Evolutionary conservation across 177 flowering plant species (phyloP), one percentile per base, ranked within the genome.

Genomic region (Telopea speciosissima): DNA sequence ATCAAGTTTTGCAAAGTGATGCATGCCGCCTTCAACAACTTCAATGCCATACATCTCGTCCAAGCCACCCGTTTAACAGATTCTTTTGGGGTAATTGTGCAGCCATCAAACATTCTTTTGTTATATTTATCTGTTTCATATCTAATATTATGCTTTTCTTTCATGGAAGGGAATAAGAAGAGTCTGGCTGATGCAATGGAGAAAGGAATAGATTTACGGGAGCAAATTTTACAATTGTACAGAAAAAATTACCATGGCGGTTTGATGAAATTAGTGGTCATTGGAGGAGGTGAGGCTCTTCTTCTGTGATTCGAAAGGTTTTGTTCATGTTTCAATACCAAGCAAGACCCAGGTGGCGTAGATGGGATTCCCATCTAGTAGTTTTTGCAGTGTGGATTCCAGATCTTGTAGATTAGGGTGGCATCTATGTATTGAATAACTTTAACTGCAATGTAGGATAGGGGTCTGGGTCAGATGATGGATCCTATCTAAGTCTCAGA

Each of bases 21-120:
- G 78, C 82, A 65, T 93, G 95, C 70, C 99, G 98, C n/a, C 97
- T 93, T 81, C 93, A 96, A 74, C 99, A 96, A 72, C 87, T 93
- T 56, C 97, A 91, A 71, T 96, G 98, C 77, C 90, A 93, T 83
- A 96, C 98, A 67, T 81, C 98, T 66, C 68, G 77, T 64, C 74
- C 82, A 33, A 86, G 82, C 40, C 96, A 93, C 75, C 90, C 97
- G 63, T 87, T 89, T 49, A 93, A 96, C 74, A 84, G 85, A 74
- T 93, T 96, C 79, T 86, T 76, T 78, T 96, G 99, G 97, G 99
- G 99, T 95, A 82, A 75, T 78, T 62, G 72, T 73, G 33, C 44
- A 54, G 36, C 23, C 19, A 9, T 40, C n/a, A 0, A 3, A 72
- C 49, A 22, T 63, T 65, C 44, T 24, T 66, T 62, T 63, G 68